Evolutionary conservation across 352 stramenopile genomes (phyloP).

Genomic region (Blastocystis sp.): DNA sequence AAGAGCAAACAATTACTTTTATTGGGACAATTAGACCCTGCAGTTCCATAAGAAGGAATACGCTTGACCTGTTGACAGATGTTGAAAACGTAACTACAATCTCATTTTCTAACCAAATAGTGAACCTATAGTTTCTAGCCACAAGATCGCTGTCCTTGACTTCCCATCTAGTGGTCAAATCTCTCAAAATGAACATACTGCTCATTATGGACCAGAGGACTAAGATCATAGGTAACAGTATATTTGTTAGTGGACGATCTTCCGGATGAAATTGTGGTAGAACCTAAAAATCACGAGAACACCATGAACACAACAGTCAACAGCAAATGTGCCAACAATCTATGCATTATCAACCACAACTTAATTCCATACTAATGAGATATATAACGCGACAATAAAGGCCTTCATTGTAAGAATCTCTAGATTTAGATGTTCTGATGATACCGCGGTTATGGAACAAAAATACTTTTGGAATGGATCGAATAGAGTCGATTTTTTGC

Average conservation of each 20-base stretch:
- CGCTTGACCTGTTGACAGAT: constrained; percentile 5
- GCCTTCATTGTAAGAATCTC: constrained; percentile 8
- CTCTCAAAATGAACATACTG: not conserved
- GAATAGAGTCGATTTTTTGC: not conserved
- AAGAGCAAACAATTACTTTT: not conserved
- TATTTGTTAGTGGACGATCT: constrained; percentile 18
- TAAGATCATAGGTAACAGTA: constrained; percentile 62
- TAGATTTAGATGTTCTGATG: constrained; percentile 48
- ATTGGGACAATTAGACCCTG: not conserved
- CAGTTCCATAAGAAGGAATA: constrained; percentile 25
- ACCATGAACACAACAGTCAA: not conserved
- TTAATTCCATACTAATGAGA: not conserved
- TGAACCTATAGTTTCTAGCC: constrained; percentile 54
- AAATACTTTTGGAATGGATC: not conserved
- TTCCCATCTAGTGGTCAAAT: constrained; percentile 8
- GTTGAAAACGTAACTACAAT: constrained; percentile 41
- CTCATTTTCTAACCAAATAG: not conserved
- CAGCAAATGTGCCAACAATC: not conserved
- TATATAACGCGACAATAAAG: constrained; percentile 6
- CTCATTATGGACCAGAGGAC: not conserved
- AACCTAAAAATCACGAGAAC: not conserved
- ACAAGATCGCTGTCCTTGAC: constrained; percentile 35
- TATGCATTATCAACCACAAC: not conserved
- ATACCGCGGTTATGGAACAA: constrained; percentile 42
- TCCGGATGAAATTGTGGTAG: not conserved